Base-by-base conservation (phyloP, 2,329 filamentous ascomycete genomes). In the Cladophialophora carrionii region DNA sequence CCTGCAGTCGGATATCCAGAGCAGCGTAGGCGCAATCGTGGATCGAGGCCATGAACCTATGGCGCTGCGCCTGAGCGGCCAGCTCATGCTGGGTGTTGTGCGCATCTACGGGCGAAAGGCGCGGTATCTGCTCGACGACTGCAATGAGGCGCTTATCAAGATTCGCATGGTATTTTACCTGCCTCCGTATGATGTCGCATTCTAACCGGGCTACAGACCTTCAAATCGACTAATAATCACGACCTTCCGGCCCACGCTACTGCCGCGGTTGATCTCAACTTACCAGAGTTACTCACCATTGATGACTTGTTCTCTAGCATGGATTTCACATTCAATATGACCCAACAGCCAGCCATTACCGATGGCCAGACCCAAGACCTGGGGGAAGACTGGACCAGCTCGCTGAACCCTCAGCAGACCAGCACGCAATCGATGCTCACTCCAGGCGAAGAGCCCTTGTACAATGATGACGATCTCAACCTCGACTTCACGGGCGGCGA, bases 101-200 rank as follows among this genome's bases (percentile, higher is more conserved):
- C 88, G 94, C 75, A 99, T 99, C 75, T 99, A 99, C 79, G 96
- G 93, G 78, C 87, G 95, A 75, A 99, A 99, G 81, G 94, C 95
- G 74, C 90, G 93, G 73, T 99, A 99, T 78, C 82, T 99, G 57
- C 83, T 98, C 55, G 95, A 99, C 74, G 95, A 99, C 76, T 99
- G 95, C 80, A 97, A 96, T 74, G 95, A 99, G 79, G 94, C 94
- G 46, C 83, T 99, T 71, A 89, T 96, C 84, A 98, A 97, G 81
- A 97, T 99, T 74, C 97, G 98, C 77, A 96, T 98, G 92, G 94
- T 97, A 80, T 48, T 83, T 65, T 60, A 26, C 8, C 29, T 48
- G 41, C 10, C 54, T 34, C 22, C 17, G 29, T 51, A 34, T 7
- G 10, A 7, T 49, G 53, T 10, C 17, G 20, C 32, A 64, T 70